These are phyloP conservation scores for Triangularia verruculosa DNA, from an alignment of 2,329 filamentous ascomycete species.

Conservation along the genomic window DNA sequence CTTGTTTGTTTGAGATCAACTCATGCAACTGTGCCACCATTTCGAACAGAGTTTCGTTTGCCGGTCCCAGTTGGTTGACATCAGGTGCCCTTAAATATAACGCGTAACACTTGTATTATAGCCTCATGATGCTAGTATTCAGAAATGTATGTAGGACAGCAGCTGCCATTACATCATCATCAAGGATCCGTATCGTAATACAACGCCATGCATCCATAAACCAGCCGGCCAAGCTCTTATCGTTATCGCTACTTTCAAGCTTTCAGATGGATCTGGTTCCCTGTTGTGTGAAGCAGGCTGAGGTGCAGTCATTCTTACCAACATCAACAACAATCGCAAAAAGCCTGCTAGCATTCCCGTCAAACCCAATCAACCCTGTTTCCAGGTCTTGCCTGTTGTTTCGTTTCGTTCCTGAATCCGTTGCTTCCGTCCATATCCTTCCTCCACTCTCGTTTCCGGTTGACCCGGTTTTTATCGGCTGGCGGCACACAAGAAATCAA, in stretches of 20 bases:
- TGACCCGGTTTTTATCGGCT: slow-evolving; percentile 3
- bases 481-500: neutral
- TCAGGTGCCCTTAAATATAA: too few relatives aligned
- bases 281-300: neutral
- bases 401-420: neutral
- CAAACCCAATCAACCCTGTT: neutral
- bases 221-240: neutral
- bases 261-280: neutral
- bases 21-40: neutral
- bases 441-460: slow-evolving; percentile 7
- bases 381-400: neutral
- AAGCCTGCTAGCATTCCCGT: too few relatives aligned
- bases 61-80: too few relatives aligned
- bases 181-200: neutral
- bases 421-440: slow-evolving; percentile 5
- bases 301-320: neutral
- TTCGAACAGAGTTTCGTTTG: too few relatives aligned
- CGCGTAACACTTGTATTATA: too few relatives aligned
- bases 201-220: neutral
- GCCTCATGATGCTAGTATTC: neutral
- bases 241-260: neutral
- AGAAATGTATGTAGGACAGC: neutral
- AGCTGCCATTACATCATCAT: neutral
- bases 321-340: neutral
- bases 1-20: neutral